Percentiles rank a stretch among this genome's conserved stretches.
phyloP scores from a whole-genome alignment of 768 basidiomycete species.

The Asterophora parasitica region DNA sequence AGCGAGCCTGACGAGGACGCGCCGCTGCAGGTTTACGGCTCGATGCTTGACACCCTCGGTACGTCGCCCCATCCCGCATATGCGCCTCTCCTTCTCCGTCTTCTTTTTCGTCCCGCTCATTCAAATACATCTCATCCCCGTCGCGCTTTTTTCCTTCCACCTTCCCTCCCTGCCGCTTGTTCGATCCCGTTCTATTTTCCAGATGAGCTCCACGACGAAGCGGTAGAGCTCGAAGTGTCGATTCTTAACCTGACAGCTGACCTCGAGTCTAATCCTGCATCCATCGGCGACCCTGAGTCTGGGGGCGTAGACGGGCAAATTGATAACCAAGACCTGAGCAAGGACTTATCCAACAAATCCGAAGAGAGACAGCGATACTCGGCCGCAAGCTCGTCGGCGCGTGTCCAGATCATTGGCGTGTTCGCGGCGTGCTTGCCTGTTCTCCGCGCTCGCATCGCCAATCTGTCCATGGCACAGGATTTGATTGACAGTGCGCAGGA shows the following conservation, averaged over 20 bases:
- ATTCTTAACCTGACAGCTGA: constrained; percentile 21
- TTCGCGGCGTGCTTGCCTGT: constrained; percentile 46
- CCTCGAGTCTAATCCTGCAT: background rate
- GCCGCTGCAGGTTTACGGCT: constrained; percentile 36
- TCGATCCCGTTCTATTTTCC: background rate
- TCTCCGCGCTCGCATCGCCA: constrained; percentile 40
- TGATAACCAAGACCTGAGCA: background rate
- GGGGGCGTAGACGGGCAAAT: background rate
- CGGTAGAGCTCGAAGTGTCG: constrained; percentile 20
- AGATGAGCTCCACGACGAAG: constrained; percentile 23
- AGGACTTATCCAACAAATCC: background rate
- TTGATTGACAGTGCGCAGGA: constrained; percentile 47
- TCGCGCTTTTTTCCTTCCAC: constrained; percentile 16
- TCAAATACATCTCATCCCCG: background rate
- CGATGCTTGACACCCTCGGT: constrained; percentile 41
- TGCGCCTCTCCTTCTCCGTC: background rate
- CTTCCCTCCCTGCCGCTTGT: constrained; percentile 15
- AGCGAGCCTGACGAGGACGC: constrained; percentile 30
- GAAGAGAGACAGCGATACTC: background rate
- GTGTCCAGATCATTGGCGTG: constrained; percentile 35
- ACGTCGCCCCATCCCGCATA: constrained; percentile 6
- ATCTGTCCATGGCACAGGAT: constrained; percentile 44
- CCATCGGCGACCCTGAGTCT: background rate
- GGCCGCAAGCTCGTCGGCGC: constrained; percentile 22
- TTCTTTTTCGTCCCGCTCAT: constrained; percentile 3